Evolutionary conservation across 495 filamentous ascomycete genomes (phyloP), one percentile per base, ranked within the genome.

Genomic region (Xylaria telfairii): DNA sequence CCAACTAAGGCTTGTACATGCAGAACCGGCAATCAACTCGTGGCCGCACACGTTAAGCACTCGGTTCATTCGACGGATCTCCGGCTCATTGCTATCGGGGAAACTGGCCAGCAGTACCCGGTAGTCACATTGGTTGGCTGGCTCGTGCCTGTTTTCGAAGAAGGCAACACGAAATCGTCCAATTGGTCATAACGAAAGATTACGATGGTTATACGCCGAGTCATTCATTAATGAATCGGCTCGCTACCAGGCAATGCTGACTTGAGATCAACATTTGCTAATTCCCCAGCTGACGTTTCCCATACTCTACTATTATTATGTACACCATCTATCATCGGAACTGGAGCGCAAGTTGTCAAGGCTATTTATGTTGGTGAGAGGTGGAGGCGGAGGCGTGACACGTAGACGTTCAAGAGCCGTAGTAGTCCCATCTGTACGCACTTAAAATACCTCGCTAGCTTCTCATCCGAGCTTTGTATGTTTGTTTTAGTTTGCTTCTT

Each of bases 221-320:
- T 65, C 62, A 39, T 65, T 65, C 62, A 39, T 65, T 42, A 44
- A 37, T 46, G 12, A 49, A 49, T 51, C 44, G 8, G 30, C 19
- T 65, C 44, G 44, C 61, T 64, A 61, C 68, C 46, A 24, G 49
- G 34, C 6, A 44, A 56, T 70, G 63, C 15, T 72, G n/a, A 37
- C 60, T 10, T 51, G 41, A 15, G 21, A 63, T 46, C 39, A 17
- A 42, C 37, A 13, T 41, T 19, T 1, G 10, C 37, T 65, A 39
- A 71, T 53, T 1, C 24, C 30, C 64, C 13, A 46, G 26, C 13
- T n/a, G 19, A 34, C 17, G 15, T 24, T 28, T 13, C 54, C 28
- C 8, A 17, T 19, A 12, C 17, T 15, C 28, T 57, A 10, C 54
- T 57, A 28, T 34, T n/a, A n/a, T n/a, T 59, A 24, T 39, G 17